A percentile compares a stretch with the other conserved stretches of the same genome.
These are phyloP conservation scores for Eustoma russellianum DNA, from an alignment of 257 asterid genomes.

Conservation along the genomic window DNA sequence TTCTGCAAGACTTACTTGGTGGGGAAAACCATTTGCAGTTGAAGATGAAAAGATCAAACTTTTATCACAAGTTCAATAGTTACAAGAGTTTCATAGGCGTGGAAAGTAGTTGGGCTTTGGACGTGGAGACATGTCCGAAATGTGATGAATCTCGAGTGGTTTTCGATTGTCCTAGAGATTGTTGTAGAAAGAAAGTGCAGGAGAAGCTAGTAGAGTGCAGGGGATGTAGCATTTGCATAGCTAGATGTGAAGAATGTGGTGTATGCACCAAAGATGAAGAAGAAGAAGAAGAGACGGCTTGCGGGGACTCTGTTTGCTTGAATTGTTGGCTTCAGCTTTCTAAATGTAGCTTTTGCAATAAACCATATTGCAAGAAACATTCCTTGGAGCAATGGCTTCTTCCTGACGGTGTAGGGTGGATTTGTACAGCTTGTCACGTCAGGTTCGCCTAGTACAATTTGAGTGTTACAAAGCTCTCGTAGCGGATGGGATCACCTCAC, in stretches of 20 bases:
- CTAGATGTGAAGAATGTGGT: conserved; percentile 72
- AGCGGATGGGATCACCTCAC: no score
- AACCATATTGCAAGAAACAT: conserved; percentile 60
- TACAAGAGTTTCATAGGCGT: conserved; percentile 9
- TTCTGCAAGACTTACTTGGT: conserved; percentile 26
- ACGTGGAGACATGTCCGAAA: conserved; percentile 51
- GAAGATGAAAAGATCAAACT: conserved; percentile 5
- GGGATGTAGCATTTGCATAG: conserved; percentile 52
- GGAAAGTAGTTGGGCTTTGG: conserved; percentile 23
- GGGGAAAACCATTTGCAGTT: conserved; percentile 13
- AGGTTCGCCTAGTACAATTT: neutral
- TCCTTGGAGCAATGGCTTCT: conserved; percentile 20
- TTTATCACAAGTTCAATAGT: conserved; percentile 26
- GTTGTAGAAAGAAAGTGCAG: conserved; percentile 16
- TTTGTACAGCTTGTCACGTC: conserved; percentile 39
- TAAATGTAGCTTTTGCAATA: conserved; percentile 66
- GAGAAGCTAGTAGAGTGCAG: conserved; percentile 23
- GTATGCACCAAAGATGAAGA: conserved; percentile 29
- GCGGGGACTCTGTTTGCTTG: conserved; percentile 47
- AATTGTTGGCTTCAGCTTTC: conserved; percentile 71
- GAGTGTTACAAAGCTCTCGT: no score
- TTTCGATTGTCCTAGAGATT: conserved; percentile 51
- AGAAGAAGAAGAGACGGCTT: conserved; percentile 43
- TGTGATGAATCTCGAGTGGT: conserved; percentile 40
- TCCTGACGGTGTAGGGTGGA: conserved; percentile 24